Evolutionary conservation across 2,329 filamentous ascomycete genomes (phyloP).

Genomic region (Chalaropsis ovoidea): DNA sequence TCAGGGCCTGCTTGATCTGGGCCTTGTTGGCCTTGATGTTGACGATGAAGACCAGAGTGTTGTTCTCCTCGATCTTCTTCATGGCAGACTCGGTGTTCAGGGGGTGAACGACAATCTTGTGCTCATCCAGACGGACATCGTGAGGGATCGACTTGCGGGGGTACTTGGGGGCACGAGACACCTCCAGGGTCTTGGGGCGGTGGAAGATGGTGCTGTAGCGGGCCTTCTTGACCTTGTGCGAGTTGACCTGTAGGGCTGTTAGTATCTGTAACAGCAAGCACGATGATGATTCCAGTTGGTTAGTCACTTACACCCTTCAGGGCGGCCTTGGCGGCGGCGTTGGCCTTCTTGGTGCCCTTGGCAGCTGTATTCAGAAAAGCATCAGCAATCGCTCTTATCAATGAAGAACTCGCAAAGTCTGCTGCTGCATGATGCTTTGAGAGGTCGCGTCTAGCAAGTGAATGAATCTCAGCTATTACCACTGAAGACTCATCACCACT

Average conservation of each 20-base stretch:
- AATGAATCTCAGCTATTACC: slow-evolving; percentile 23
- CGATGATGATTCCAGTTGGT: neutral
- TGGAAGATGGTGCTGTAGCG: slow-evolving; percentile 92
- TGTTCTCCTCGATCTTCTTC: slow-evolving; percentile 99
- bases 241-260: slow-evolving; percentile 37
- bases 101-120: slow-evolving; percentile 95
- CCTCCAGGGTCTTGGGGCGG: slow-evolving; percentile 88
- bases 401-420: slow-evolving; percentile 64
- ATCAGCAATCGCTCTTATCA: slow-evolving; percentile 61
- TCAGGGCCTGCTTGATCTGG: slow-evolving; percentile 95
- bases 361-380: slow-evolving; percentile 43
- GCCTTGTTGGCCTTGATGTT: slow-evolving; percentile 98
- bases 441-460: slow-evolving; percentile 20
- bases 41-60: slow-evolving; percentile 97
- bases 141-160: slow-evolving; percentile 90
- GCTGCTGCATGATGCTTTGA: slow-evolving; percentile 55
- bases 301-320: slow-evolving; percentile 75
- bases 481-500: slow-evolving; percentile 15
- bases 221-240: slow-evolving; percentile 85
- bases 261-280: neutral
- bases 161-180: slow-evolving; percentile 89
- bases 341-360: slow-evolving; percentile 74
- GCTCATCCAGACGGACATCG: slow-evolving; percentile 84
- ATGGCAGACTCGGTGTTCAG: slow-evolving; percentile 99
- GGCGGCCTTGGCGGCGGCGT: slow-evolving; percentile 87